Evolutionary conservation across 164 flowering plant species (phyloP).

Genomic region (Vitis riparia): DNA sequence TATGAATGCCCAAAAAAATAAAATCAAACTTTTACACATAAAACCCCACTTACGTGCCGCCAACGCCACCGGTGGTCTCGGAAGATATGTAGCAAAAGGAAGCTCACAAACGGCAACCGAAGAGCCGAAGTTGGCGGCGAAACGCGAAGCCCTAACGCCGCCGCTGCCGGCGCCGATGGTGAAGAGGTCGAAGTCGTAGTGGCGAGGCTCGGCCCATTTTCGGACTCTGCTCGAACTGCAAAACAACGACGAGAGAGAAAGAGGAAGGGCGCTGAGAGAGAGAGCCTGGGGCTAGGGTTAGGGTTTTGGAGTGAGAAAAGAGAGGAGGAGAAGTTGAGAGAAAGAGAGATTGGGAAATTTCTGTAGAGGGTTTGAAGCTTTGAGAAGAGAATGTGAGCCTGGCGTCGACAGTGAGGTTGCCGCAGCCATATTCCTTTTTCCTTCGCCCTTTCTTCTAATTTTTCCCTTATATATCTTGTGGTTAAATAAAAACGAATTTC

Average conservation of each 20-base stretch:
- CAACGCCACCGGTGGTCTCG: slow-evolving; percentile 84
- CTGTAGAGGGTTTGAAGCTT: slow-evolving; percentile 39
- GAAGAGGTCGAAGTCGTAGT: slow-evolving; percentile 75
- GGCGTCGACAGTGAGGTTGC: slow-evolving; percentile 32
- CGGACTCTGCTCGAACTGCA: slow-evolving; percentile 42
- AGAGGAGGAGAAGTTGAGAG: slow-evolving; percentile 15
- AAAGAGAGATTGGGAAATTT: slow-evolving; percentile 23
- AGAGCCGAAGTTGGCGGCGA: slow-evolving; percentile 66
- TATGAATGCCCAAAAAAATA: background rate
- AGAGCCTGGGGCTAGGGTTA: slow-evolving; percentile 14
- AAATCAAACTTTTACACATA: background rate
- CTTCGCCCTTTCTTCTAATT: background rate
- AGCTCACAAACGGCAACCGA: slow-evolving; percentile 90
- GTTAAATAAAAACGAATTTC: too few relatives aligned
- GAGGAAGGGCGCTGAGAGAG: slow-evolving; percentile 7
- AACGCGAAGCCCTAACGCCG: slow-evolving; percentile 78
- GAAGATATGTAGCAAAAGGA: slow-evolving; percentile 89
- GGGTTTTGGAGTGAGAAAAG: slow-evolving; percentile 20
- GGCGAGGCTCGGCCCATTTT: slow-evolving; percentile 39
- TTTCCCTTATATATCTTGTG: too few relatives aligned
- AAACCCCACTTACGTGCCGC: slow-evolving; percentile 76
- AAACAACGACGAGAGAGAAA: slow-evolving; percentile 22
- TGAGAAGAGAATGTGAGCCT: slow-evolving; percentile 42
- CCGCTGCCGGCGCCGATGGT: slow-evolving; percentile 87
- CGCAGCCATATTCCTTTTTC: slow-evolving; percentile 1